Conservation (phyloP, 805 yeast genomes). For the Scheffersomyces amazonensis region DNA sequence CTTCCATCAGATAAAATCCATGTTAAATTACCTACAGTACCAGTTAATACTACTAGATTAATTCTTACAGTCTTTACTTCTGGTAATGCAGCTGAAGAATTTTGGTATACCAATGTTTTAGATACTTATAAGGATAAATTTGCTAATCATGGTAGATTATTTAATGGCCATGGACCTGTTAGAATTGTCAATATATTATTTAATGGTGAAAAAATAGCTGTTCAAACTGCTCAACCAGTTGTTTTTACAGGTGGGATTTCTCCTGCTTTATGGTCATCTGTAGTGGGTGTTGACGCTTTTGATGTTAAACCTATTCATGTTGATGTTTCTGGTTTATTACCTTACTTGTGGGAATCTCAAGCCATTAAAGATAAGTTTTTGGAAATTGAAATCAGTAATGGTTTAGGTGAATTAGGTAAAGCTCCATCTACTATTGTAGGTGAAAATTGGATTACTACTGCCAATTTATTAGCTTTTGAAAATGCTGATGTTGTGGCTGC, state of each 20-base stretch:
- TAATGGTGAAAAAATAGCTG: conserved; percentile 56
- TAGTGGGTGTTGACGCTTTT: conserved; percentile 71
- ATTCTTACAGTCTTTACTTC: conserved; percentile 59
- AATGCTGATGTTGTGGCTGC: conserved; percentile 34
- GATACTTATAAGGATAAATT: conserved; percentile 47
- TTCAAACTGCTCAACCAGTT: conserved; percentile 67
- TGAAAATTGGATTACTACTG: conserved; percentile 61
- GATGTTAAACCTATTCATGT: conserved; percentile 69
- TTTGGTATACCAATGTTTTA: conserved; percentile 70
- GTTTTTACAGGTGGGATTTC: conserved; percentile 80
- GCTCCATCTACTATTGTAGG: conserved; percentile 25
- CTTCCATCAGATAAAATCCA: conserved; percentile 40
- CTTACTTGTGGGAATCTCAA: conserved; percentile 56
- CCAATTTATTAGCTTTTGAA: conserved; percentile 56
- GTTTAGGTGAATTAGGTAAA: conserved; percentile 34
- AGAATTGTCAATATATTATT: conserved; percentile 63
- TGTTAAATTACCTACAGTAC: conserved; percentile 43
- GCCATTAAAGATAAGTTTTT: conserved; percentile 29
- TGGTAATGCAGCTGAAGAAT: conserved; percentile 80
- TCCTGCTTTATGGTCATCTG: conserved; percentile 79
- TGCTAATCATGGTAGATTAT: conserved; percentile 32
- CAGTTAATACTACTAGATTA: conserved; percentile 58
- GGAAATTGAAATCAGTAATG: conserved; percentile 52
- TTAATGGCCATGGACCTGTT: conserved; percentile 67
- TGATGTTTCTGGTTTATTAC: conserved; percentile 69